Evolutionary conservation across 2,329 filamentous ascomycete genomes (phyloP).

Genomic region (Clarireedia homoeocarpa): DNA sequence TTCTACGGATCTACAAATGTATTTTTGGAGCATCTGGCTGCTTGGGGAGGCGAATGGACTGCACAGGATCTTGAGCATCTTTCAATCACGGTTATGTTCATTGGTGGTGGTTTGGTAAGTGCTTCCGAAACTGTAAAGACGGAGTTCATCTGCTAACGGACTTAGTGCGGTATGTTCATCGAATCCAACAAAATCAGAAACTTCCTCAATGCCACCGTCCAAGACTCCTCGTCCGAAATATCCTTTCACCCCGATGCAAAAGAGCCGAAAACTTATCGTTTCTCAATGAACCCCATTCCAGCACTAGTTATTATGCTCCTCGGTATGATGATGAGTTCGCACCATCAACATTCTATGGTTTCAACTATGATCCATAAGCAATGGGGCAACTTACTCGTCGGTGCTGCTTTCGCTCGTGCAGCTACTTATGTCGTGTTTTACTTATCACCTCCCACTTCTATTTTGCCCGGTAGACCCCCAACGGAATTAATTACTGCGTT

Average conservation of each 20-base stretch:
- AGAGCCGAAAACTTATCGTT: constrained; percentile 57
- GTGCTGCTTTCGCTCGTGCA: constrained; percentile 68
- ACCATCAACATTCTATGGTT: constrained; percentile 66
- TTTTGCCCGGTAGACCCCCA: constrained; percentile 75
- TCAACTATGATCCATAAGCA: constrained; percentile 90
- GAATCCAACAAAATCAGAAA: constrained; percentile 65
- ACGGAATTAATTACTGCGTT: constrained; percentile 85
- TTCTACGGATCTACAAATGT: constrained; percentile 84
- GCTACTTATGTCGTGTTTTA: constrained; percentile 76
- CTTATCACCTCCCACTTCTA: constrained; percentile 70
- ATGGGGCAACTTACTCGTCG: constrained; percentile 81
- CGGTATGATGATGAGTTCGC: constrained; percentile 91
- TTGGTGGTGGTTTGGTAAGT: constrained; percentile 79
- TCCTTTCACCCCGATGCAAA: constrained; percentile 35
- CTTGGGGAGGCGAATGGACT: constrained; percentile 63
- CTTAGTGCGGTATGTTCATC: constrained; percentile 73
- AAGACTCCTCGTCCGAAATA: constrained; percentile 26
- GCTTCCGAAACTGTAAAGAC: not conserved
- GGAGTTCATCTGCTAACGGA: not conserved
- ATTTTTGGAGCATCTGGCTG: constrained; percentile 81
- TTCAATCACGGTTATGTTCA: constrained; percentile 88
- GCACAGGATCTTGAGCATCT: constrained; percentile 82
- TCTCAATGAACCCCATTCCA: constrained; percentile 83
- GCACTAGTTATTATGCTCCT: constrained; percentile 78
- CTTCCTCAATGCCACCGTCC: constrained; percentile 46